Evolutionary conservation across 225 moss, liverwort and hornwort species (phyloP).

Genomic region (Marchantia paleacea): DNA sequence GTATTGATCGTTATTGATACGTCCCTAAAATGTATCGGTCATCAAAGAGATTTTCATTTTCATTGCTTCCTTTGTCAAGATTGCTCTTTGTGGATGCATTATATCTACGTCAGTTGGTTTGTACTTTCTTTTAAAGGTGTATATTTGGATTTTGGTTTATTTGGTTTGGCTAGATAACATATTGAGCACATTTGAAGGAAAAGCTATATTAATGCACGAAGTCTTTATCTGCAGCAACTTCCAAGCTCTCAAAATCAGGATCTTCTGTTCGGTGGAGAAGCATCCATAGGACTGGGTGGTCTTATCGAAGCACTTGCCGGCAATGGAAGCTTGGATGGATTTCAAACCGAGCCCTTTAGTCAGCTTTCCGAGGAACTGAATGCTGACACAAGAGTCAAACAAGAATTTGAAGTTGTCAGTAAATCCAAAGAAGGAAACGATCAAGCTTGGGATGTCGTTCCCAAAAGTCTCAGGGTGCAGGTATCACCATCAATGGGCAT

Average conservation of each 20-base stretch:
- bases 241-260: conserved; percentile 29
- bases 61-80: no score
- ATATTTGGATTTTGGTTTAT: not conserved
- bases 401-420: conserved; percentile 1
- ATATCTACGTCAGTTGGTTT: no score
- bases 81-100: no score
- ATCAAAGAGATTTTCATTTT: no score
- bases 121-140: no score
- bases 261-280: conserved; percentile 39
- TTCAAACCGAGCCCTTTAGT: conserved; percentile 20
- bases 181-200: not conserved
- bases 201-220: not conserved
- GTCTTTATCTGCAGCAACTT: conserved; percentile 19
- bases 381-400: conserved; percentile 7
- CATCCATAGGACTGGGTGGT: conserved; percentile 41
- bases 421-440: conserved; percentile 10
- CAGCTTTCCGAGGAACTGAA: conserved; percentile 14
- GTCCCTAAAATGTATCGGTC: no score
- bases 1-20: no score
- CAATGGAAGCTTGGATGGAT: conserved; percentile 41
- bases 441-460: conserved; percentile 3
- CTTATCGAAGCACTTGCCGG: conserved; percentile 46
- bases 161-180: not conserved
- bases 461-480: not conserved
- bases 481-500: not conserved